Percentiles rank a stretch among this genome's conserved stretches.
phyloP scores from a whole-genome alignment of 495 filamentous ascomycete genomes.

The Aspergillus heteromorphus region DNA sequence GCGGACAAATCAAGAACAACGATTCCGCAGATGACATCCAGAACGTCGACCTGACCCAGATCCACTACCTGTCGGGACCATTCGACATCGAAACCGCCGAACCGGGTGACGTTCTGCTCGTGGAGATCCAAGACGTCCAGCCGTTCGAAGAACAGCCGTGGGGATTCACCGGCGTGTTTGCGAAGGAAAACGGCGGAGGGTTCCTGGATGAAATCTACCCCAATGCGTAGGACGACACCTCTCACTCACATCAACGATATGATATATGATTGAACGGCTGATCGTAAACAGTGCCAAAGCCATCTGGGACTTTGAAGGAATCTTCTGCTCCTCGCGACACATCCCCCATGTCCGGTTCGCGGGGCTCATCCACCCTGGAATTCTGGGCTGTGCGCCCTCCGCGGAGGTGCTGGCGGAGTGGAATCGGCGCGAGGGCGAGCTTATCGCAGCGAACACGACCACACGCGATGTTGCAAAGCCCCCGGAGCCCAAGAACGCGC shows the following conservation, averaged over 20 bases:
- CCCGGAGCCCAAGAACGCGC: constrained; percentile 63
- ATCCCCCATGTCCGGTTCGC: constrained; percentile 85
- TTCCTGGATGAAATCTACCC: constrained; percentile 91
- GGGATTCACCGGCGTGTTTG: constrained; percentile 89
- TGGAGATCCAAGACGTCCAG: constrained; percentile 96
- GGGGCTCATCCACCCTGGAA: constrained; percentile 92
- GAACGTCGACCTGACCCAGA: constrained; percentile 75
- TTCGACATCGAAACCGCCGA: constrained; percentile 85
- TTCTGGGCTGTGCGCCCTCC: constrained; percentile 85
- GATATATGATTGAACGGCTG: too few relatives aligned
- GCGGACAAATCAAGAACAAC: constrained; percentile 85
- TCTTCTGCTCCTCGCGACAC: constrained; percentile 85
- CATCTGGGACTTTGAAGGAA: constrained; percentile 97
- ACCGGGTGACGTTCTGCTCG: constrained; percentile 80
- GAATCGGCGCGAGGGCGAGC: constrained; percentile 75
- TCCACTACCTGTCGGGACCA: constrained; percentile 87
- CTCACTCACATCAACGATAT: too few relatives aligned
- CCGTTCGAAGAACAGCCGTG: constrained; percentile 82
- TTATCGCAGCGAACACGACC: constrained; percentile 61
- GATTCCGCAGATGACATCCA: constrained; percentile 85
- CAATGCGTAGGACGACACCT: constrained; percentile 56
- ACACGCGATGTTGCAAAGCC: constrained; percentile 76
- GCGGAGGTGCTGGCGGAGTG: constrained; percentile 62
- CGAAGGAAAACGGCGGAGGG: constrained; percentile 78
- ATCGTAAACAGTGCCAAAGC: constrained; percentile 64